A percentile compares a stretch with the other conserved stretches of the same genome.
These are phyloP conservation scores for Thermoascus crustaceus DNA, from an alignment of 2,329 filamentous ascomycete genomes.

Conservation along the genomic window DNA sequence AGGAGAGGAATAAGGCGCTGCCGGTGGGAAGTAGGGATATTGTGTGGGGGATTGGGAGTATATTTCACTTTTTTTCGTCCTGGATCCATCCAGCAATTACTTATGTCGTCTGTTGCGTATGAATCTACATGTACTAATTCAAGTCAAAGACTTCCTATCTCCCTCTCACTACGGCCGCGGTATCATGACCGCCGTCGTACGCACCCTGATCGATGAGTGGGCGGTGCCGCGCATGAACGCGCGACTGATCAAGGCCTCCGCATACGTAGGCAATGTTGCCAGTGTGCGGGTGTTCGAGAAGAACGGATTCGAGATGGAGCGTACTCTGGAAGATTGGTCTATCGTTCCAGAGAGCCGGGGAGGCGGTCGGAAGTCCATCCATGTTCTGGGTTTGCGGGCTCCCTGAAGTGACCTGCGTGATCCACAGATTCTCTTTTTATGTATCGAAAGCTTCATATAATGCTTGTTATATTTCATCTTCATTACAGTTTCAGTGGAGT, in stretches of 20 bases:
- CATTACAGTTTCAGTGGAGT: too few relatives aligned
- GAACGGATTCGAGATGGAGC: constrained; percentile 17
- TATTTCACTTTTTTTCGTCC: background rate
- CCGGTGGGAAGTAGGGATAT: constrained; percentile 15
- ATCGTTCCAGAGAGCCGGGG: constrained; percentile 9
- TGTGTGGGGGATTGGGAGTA: constrained; percentile 20
- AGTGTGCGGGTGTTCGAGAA: constrained; percentile 21
- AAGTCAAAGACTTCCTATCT: constrained; percentile 14
- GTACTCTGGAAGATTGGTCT: constrained; percentile 14
- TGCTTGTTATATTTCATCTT: too few relatives aligned
- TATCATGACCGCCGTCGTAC: constrained; percentile 19
- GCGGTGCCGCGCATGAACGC: constrained; percentile 22
- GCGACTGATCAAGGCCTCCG: constrained; percentile 12
- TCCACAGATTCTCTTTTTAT: background rate
- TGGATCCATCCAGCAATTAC: background rate
- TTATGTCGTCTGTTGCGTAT: background rate
- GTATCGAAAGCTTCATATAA: too few relatives aligned
- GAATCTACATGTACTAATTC: constrained; percentile 9
- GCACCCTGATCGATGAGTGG: constrained; percentile 17
- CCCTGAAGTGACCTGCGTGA: background rate
- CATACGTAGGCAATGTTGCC: constrained; percentile 17
- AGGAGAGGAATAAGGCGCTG: constrained; percentile 13
- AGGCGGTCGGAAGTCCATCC: constrained; percentile 15
- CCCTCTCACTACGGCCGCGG: constrained; percentile 21
- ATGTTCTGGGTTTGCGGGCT: constrained; percentile 9